Evolutionary conservation across 2,329 filamentous ascomycete species (phyloP), one percentile per base, ranked within the genome.

Genomic region (Phoma sp.): DNA sequence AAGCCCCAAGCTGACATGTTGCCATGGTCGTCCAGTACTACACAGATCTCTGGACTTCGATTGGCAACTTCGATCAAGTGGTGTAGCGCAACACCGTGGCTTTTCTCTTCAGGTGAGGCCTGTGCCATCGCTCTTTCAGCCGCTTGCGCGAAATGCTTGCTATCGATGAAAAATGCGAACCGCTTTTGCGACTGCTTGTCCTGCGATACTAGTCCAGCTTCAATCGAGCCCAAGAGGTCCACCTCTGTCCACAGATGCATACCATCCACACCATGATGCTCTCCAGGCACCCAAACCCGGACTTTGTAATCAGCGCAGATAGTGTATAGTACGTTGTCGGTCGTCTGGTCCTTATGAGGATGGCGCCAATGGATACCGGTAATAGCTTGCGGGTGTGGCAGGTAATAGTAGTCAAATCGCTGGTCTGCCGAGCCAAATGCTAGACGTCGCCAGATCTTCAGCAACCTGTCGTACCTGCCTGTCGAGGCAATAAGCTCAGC

Each of bases 1-100:
- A 99, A 77, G 0, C 91, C 93, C 90, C 93, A 97, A 0, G 91
- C 91, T 36, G 90, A 92, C 89, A 98, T 91, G 61, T 88, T 87
- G 1, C 93, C 93, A 42, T 83, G 80, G n/a, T 88, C 87, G 73
- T 98, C 91, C 42, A 96, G 80, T 7, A 93, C 86, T 23, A 98
- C 82, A 62, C 92, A 95, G 2, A 99, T 85, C 70, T 99, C 95
- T 0, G 93, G 91, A 51, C 84, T 89, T 47, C 88, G 88, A 58
- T 93, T 95, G 8, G 91, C 91, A 62, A 97, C 83, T 62, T 92
- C 89, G 38, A 96, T 89, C 4, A 98, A 79, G 69, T 96, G 91
- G 63, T 95, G 88, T 45, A 97, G 79, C 5, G 90, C 89, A 58
- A 90, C 83, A n/a, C 65, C 65, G 55, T 89, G 86, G 24, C 88